A percentile compares a stretch with the other conserved stretches of the same genome.
phyloP scores from a whole-genome alignment of 306 rosid genomes.

The Medicago lupulina region DNA sequence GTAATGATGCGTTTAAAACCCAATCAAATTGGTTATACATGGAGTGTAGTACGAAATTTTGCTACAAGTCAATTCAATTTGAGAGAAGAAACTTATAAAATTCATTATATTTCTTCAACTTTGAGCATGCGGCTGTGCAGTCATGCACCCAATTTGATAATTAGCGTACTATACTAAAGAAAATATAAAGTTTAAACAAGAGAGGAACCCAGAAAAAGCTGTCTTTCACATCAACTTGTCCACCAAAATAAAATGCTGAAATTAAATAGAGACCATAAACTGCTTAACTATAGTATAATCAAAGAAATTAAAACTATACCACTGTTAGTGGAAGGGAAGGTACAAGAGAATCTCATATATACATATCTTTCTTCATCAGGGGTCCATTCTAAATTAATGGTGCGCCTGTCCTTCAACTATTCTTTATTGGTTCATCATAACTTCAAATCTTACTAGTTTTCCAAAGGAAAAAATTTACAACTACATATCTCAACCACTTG shows the following conservation, averaged over 20 bases:
- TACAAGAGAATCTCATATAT: slow-evolving; percentile 23
- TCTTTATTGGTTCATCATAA: slow-evolving; percentile 30
- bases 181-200: slow-evolving; percentile 6
- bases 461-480: neutral
- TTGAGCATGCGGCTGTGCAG: slow-evolving; percentile 38
- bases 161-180: slow-evolving; percentile 13
- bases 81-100: neutral
- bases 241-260: slow-evolving; percentile 20
- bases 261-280: slow-evolving; percentile 46
- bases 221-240: slow-evolving; percentile 42
- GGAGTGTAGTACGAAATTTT: neutral
- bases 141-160: slow-evolving; percentile 37
- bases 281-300: slow-evolving; percentile 2
- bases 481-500: neutral
- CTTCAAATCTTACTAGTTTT: neutral
- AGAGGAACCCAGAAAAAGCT: slow-evolving; percentile 14
- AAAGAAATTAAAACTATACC: slow-evolving; percentile 16
- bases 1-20: too few relatives aligned
- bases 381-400: slow-evolving; percentile 38
- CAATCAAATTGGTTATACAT: neutral
- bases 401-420: slow-evolving; percentile 32
- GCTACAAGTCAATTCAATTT: neutral
- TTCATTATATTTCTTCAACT: neutral
- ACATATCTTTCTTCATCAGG: slow-evolving; percentile 39
- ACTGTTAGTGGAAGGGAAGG: slow-evolving; percentile 39